Conservation (phyloP, 2,329 filamentous ascomycete species). For the Aureobasidium sp. region DNA sequence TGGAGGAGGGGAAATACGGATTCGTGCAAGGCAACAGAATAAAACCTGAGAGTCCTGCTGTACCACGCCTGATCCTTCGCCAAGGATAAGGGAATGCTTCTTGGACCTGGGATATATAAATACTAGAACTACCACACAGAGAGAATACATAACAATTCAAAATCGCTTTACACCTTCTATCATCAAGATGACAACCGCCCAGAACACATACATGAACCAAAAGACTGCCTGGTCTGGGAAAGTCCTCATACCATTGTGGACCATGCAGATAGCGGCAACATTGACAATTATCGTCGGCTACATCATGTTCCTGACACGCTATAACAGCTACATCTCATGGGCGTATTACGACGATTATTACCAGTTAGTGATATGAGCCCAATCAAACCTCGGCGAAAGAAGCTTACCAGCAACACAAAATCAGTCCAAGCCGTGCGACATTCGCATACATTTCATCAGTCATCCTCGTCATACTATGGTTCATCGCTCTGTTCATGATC, state of each 20-base stretch:
- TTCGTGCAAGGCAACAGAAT: neutral
- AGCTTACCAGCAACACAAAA: neutral
- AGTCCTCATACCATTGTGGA: neutral
- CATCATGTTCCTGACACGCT: neutral
- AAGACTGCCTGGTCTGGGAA: conserved; percentile 4
- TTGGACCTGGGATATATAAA: neutral
- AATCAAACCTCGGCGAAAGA: too few species aligned
- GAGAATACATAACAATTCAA: neutral
- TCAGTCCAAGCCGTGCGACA: neutral
- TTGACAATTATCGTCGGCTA: neutral
- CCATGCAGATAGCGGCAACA: neutral
- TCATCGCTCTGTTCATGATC: neutral
- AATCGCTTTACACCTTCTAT: neutral
- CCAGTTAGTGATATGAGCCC: neutral
- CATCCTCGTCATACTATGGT: neutral
- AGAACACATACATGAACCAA: neutral
- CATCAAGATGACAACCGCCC: neutral
- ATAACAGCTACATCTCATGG: neutral
- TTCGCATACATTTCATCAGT: neutral
- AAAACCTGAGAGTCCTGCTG: neutral
- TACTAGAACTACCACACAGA: neutral
- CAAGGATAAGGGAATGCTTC: neutral
- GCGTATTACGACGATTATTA: neutral
- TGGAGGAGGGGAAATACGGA: neutral
- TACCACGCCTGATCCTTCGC: neutral